A percentile compares a stretch with the other conserved stretches of the same genome.
Evolutionary conservation across 176 grass and related monocot genomes (phyloP).

Genomic region (Aegilops sharonensis): DNA sequence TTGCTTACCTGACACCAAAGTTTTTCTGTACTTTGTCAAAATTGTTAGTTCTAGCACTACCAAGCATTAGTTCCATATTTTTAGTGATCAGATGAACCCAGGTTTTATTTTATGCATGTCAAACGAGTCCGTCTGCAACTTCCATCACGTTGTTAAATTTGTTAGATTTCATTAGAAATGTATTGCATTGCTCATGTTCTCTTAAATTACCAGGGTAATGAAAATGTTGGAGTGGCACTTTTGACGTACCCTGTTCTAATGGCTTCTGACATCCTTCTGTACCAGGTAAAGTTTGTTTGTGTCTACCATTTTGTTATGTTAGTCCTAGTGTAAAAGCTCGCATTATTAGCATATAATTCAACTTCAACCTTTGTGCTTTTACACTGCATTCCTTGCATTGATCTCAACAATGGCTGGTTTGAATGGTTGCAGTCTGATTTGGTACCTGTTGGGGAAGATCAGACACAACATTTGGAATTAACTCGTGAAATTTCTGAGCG

Average conservation of each 20-base stretch:
- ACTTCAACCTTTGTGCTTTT: slow-evolving; percentile 26
- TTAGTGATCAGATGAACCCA: slow-evolving; percentile 8
- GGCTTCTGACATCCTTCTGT: slow-evolving; percentile 98
- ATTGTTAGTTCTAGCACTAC: not conserved
- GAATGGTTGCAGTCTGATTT: slow-evolving; percentile 78
- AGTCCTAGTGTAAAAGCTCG: not conserved
- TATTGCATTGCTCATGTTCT: slow-evolving; percentile 1
- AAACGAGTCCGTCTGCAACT: not conserved
- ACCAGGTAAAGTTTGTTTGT: slow-evolving; percentile 69
- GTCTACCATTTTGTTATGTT: not conserved
- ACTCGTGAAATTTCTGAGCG: slow-evolving; percentile 94
- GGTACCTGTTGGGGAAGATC: slow-evolving; percentile 99
- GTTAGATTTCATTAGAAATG: not conserved
- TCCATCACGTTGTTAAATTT: not conserved
- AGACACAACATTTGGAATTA: slow-evolving; percentile 97
- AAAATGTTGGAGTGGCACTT: slow-evolving; percentile 97
- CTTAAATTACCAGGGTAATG: slow-evolving; percentile 70
- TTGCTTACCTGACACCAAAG: not conserved
- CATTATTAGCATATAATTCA: slow-evolving; percentile 10
- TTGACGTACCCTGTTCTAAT: slow-evolving; percentile 96
- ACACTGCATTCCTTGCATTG: not conserved
- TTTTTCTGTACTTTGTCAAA: not conserved
- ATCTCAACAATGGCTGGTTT: slow-evolving; percentile 30
- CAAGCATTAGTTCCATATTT: not conserved
- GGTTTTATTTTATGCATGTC: slow-evolving; percentile 1